phyloP scores from a whole-genome alignment of 2,329 filamentous ascomycete species.

The Westerdykella ornata region DNA sequence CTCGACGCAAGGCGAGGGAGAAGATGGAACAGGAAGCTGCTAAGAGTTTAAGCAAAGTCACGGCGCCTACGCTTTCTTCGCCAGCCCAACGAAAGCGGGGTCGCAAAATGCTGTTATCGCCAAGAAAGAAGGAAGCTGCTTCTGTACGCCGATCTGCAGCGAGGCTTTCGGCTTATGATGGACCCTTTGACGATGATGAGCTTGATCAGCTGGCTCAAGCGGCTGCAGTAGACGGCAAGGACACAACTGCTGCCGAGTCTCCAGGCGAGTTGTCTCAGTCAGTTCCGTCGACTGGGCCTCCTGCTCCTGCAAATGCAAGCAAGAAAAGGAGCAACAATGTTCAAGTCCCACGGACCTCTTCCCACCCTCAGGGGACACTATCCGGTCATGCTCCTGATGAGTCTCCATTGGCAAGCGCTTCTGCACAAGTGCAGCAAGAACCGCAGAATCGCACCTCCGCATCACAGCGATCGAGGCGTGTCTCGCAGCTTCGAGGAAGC shows the following conservation, averaged over 20 bases:
- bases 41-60: slow-evolving; percentile 21
- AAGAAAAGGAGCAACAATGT: slow-evolving; percentile 15
- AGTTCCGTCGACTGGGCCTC: slow-evolving; percentile 5
- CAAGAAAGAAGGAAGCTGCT: slow-evolving; percentile 16
- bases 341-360: slow-evolving; percentile 36
- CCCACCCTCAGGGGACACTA: slow-evolving; percentile 25
- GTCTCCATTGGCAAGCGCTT: slow-evolving; percentile 14
- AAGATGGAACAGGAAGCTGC: slow-evolving; percentile 19
- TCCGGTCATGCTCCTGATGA: slow-evolving; percentile 16
- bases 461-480: slow-evolving; percentile 14
- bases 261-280: slow-evolving; percentile 30
- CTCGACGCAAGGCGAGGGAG: slow-evolving; percentile 18
- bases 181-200: slow-evolving; percentile 18
- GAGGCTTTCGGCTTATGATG: slow-evolving; percentile 4
- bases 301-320: not conserved
- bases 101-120: slow-evolving; percentile 11
- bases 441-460: slow-evolving; percentile 13
- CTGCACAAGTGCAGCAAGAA: slow-evolving; percentile 18
- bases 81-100: slow-evolving; percentile 8
- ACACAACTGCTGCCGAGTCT: slow-evolving; percentile 16
- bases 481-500: slow-evolving; percentile 18
- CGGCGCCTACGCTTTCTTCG: slow-evolving; percentile 18
- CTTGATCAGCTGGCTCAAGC: slow-evolving; percentile 16
- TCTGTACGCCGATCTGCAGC: slow-evolving; percentile 14
- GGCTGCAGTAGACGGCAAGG: slow-evolving; percentile 7